Percentiles rank a stretch among this genome's conserved stretches.
These are phyloP conservation scores for Pythium periplocum DNA, from an alignment of 352 stramenopile genomes.

Conservation along the genomic window DNA sequence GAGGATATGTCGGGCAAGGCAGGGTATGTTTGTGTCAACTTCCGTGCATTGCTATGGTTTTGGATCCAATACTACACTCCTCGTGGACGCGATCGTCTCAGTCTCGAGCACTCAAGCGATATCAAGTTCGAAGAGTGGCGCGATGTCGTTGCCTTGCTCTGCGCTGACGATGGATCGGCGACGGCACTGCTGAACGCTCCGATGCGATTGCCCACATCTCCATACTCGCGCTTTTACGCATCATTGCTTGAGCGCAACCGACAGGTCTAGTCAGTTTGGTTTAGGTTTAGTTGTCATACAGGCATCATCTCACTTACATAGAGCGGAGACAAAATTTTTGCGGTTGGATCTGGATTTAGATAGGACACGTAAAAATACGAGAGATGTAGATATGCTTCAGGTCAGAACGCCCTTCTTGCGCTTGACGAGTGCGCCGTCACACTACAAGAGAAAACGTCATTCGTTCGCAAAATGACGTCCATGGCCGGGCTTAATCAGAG, in stretches of 20 bases:
- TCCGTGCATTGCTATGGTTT: constrained; percentile 92
- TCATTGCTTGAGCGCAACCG: constrained; percentile 5
- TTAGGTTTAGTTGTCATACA: too few relatives aligned
- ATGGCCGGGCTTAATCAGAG: too few relatives aligned
- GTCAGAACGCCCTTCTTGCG: too few relatives aligned
- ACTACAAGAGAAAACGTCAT: too few relatives aligned
- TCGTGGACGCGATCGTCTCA: constrained; percentile 89
- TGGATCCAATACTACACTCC: constrained; percentile 96
- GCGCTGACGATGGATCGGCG: constrained; percentile 87
- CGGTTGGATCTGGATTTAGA: too few relatives aligned
- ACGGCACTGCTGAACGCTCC: constrained; percentile 71
- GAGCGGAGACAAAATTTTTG: too few relatives aligned
- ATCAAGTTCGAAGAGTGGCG: constrained; percentile 94
- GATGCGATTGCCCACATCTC: constrained; percentile 46
- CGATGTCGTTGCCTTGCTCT: constrained; percentile 86
- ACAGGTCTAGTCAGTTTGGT: not conserved
- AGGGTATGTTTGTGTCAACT: constrained; percentile 84
- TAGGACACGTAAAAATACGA: too few relatives aligned
- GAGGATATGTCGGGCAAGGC: constrained; percentile 58
- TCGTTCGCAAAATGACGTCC: too few relatives aligned
- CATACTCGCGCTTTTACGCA: constrained; percentile 62
- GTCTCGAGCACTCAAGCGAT: constrained; percentile 93
- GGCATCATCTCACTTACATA: too few relatives aligned
- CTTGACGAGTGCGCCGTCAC: too few relatives aligned
- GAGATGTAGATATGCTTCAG: too few relatives aligned